These are phyloP conservation scores for Flammula alnicola DNA, from an alignment of 1,284 basidiomycete species.

Conservation along the genomic window DNA sequence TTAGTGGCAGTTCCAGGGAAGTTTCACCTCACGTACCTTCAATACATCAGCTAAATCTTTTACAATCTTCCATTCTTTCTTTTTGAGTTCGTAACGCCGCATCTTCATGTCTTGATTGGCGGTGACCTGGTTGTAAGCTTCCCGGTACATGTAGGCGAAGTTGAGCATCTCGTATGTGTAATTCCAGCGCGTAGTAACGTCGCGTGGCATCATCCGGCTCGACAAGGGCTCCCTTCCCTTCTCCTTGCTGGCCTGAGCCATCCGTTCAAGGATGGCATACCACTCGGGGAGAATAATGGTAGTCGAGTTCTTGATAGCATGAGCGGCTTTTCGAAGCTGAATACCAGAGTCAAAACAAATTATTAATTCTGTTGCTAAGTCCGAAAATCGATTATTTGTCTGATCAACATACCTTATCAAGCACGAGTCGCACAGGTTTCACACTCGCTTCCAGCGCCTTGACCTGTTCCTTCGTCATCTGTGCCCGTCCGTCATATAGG, in stretches of 20 bases:
- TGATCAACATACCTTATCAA: constrained; percentile 20
- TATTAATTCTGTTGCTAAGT: neutral
- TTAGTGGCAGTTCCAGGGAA: neutral
- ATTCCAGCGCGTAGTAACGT: constrained; percentile 20
- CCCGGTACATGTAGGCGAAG: constrained; percentile 10
- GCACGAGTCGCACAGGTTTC: constrained; percentile 3
- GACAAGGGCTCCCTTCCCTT: constrained; percentile 1
- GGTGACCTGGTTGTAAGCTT: neutral
- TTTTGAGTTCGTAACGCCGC: constrained; percentile 6
- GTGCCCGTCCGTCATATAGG: neutral
- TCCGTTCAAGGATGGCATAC: constrained; percentile 7
- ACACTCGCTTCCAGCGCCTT: constrained; percentile 6
- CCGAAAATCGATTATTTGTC: neutral
- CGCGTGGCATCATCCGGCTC: constrained; percentile 16
- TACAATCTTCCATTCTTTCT: constrained; percentile 3
- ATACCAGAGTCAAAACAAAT: neutral
- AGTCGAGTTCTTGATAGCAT: constrained; percentile 16
- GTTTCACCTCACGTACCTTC: neutral
- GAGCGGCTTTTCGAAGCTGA: constrained; percentile 14
- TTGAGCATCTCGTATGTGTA: constrained; percentile 19
- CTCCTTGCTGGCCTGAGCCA: too few relatives aligned
- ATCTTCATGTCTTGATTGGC: constrained; percentile 5
- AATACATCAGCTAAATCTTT: constrained; percentile 3
- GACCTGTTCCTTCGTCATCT: constrained; percentile 12
- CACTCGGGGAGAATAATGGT: constrained; percentile 17